Evolutionary conservation across 208 protist species (phyloP).

Genomic region (Wallacemonas sp.): DNA sequence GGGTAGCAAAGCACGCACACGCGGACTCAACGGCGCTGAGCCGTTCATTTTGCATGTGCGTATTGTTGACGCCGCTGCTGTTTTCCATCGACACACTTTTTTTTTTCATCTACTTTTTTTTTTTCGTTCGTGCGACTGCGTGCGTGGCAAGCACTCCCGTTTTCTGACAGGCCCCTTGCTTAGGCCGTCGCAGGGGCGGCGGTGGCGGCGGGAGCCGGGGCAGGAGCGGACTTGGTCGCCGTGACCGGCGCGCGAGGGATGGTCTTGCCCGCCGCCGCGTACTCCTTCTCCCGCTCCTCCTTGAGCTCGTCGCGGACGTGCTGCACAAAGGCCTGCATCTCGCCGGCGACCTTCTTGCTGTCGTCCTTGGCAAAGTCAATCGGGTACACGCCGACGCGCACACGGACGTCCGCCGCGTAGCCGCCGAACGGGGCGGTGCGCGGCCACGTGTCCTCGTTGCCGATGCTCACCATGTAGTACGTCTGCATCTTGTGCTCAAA

Average conservation of each 20-base stretch:
- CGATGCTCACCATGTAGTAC: conserved; percentile 50
- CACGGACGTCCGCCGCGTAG: conserved; percentile 42
- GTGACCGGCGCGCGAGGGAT: background rate
- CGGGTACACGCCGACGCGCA: conserved; percentile 35
- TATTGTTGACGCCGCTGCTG: too few species aligned
- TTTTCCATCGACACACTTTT: too few species aligned
- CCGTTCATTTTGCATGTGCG: too few species aligned
- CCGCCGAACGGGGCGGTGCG: conserved; percentile 35
- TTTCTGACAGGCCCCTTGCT: background rate
- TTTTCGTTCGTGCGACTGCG: too few species aligned
- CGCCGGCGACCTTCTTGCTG: conserved; percentile 27
- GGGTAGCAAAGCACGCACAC: too few species aligned
- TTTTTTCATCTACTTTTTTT: too few species aligned
- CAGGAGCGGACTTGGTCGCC: background rate
- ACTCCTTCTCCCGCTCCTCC: conserved; percentile 18
- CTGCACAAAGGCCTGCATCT: conserved; percentile 41
- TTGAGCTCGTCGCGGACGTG: conserved; percentile 37
- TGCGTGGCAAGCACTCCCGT: background rate
- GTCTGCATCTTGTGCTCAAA: conserved; percentile 45
- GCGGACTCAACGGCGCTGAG: too few species aligned
- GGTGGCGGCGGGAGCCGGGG: background rate
- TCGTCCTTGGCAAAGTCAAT: conserved; percentile 35
- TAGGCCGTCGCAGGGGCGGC: background rate
- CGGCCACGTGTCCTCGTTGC: conserved; percentile 62
- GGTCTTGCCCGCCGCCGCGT: conserved; percentile 6